phyloP scores from a whole-genome alignment of 108 stramenopile genomes.

The Skeletonema marinoi region DNA sequence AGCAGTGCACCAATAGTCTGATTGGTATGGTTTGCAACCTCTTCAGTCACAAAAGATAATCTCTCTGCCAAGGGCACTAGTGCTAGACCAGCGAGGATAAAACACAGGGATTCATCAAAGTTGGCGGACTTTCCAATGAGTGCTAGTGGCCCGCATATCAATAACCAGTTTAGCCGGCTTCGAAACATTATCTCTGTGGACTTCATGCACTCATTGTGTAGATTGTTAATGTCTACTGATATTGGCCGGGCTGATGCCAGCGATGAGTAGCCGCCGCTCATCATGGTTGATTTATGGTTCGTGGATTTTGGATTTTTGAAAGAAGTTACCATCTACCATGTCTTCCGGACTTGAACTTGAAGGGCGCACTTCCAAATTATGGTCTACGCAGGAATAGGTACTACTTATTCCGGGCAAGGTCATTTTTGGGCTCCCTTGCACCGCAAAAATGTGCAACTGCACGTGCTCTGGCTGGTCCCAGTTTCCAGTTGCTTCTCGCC shows the following conservation, averaged over 20 bases:
- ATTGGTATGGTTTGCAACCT: conserved; percentile 91
- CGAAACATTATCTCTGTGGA: conserved; percentile 55
- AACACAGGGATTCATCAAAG: conserved; percentile 78
- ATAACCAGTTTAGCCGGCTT: conserved; percentile 70
- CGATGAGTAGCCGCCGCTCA: not conserved
- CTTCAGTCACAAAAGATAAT: conserved; percentile 90
- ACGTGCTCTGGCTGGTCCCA: too few relatives aligned
- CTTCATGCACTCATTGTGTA: conserved; percentile 24
- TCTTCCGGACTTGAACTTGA: too few relatives aligned
- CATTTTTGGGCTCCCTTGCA: too few relatives aligned
- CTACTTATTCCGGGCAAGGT: too few relatives aligned
- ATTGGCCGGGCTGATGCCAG: not conserved
- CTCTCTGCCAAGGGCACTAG: conserved; percentile 87
- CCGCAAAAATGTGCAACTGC: too few relatives aligned
- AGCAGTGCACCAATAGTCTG: conserved; percentile 92
- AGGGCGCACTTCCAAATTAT: too few relatives aligned
- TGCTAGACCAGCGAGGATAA: conserved; percentile 77
- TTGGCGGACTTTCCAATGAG: conserved; percentile 85
- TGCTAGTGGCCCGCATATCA: conserved; percentile 87
- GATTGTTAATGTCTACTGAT: conserved; percentile 1
- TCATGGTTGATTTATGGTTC: not conserved
- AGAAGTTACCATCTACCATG: too few relatives aligned
- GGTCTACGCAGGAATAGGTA: too few relatives aligned
- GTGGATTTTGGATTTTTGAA: too few relatives aligned
- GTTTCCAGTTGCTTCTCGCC: too few relatives aligned